Conservation (phyloP, 331 rosid genomes). For the Acacia concinna region DNA sequence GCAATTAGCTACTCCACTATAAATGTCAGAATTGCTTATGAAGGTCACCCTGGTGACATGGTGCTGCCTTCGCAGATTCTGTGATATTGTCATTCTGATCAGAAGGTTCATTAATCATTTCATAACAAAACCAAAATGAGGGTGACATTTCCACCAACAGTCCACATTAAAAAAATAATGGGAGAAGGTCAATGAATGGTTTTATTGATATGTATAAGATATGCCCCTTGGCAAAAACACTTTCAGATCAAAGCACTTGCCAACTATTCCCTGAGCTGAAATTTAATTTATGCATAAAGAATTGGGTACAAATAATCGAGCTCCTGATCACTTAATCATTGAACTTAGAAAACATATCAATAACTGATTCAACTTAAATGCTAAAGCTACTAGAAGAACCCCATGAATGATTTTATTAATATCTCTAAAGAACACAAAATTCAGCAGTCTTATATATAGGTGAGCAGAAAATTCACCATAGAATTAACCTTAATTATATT, state of each 20-base stretch:
- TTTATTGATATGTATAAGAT: not conserved
- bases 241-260: not conserved
- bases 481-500: conserved; percentile 9
- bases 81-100: not conserved
- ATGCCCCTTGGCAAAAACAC: not conserved
- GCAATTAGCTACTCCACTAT: conserved; percentile 8
- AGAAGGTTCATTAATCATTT: not conserved
- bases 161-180: not conserved
- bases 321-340: not conserved
- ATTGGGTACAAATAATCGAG: not conserved
- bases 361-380: not conserved
- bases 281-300: not conserved
- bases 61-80: not conserved
- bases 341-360: not conserved
- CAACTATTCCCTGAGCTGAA: not conserved
- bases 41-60: conserved; percentile 10
- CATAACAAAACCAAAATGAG: conserved; percentile 16
- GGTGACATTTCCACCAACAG: conserved; percentile 11
- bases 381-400: not conserved
- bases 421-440: not conserved
- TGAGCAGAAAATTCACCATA: conserved; percentile 20
- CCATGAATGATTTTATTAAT: not conserved
- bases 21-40: not conserved
- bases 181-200: not conserved
- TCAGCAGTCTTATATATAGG: conserved; percentile 14